Evolutionary conservation across 352 stramenopile species (phyloP), one percentile per base, ranked within the genome.

Genomic region (Blastocystis sp.): DNA sequence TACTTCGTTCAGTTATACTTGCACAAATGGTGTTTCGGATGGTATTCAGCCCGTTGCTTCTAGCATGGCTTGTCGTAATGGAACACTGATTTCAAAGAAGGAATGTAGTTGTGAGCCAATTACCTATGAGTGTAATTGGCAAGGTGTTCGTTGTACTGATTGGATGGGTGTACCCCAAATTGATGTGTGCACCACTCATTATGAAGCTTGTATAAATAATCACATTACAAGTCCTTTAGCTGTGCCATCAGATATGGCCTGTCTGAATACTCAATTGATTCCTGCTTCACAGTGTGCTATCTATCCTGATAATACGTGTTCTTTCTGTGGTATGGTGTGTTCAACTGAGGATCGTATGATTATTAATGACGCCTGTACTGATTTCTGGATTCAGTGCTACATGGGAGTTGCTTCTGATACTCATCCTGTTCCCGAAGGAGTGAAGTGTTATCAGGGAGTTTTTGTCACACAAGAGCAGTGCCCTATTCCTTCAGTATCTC

Each of bases 251-350:
- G 62, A 56, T 40, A 66, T 53, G 42, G 27, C 62, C 35, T 81
- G 62, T 57, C 44, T 69, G 53, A 53, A 68, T 22, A 48, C 60
- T 44, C 79, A 80, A 48, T 35, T 77, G 27, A 54, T 89, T 7
- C 22, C 44, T 42, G 44, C 33, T 37, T 17, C 42, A 1, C 30
- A 30, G 9, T 77, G 79, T 66, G 40, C 68, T 1, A 66, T 81
- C 58, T 44, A 66, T 51, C 69, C 69, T 19, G 27, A 81, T 57
- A 33, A 62, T 33, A 89, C 2, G 35, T 80, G 79, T 54, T 56
- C 62, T n/a, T 81, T 80, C 51, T 80, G 69, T 30, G 79, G 79
- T 9, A 44, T 80, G 53, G 24, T 80, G 33, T 77, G 79, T 48
- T 40, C 79, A 19, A 77, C 66, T 0, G 79, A 58, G 35, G 51